A percentile compares a stretch with the other conserved stretches of the same genome.
Evolutionary conservation across 2,329 filamentous ascomycete genomes (phyloP).

Genomic region (Didymella lethalis): DNA sequence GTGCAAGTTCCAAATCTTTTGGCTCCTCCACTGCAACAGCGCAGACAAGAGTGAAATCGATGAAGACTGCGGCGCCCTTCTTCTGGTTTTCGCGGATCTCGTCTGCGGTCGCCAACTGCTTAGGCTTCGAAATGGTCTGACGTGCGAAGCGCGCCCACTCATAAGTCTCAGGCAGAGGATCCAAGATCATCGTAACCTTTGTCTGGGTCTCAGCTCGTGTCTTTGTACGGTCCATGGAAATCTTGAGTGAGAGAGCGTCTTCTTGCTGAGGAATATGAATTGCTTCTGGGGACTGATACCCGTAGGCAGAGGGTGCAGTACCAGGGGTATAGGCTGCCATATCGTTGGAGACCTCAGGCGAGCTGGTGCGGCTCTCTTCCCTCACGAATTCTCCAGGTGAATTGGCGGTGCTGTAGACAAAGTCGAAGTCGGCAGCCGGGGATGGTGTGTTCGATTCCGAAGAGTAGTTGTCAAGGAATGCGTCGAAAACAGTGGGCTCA

Average conservation of each 20-base stretch:
- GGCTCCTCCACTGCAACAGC: conserved; percentile 87
- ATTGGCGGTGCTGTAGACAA: conserved; percentile 45
- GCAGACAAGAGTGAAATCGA: conserved; percentile 70
- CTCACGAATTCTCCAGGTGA: conserved; percentile 42
- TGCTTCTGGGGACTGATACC: conserved; percentile 33
- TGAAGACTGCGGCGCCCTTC: conserved; percentile 58
- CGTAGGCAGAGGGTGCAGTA: conserved; percentile 16
- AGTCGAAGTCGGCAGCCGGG: conserved; percentile 35
- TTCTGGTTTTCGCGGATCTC: conserved; percentile 75
- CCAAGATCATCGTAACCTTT: conserved; percentile 81
- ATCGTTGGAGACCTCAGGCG: conserved; percentile 40
- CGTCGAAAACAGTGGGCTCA: conserved; percentile 26
- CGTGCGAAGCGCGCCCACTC: conserved; percentile 85
- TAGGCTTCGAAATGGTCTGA: conserved; percentile 93
- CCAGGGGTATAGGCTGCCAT: conserved; percentile 22
- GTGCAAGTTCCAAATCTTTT: conserved; percentile 70
- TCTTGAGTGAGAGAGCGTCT: conserved; percentile 31
- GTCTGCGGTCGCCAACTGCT: conserved; percentile 80
- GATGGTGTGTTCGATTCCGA: conserved; percentile 42
- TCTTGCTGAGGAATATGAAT: conserved; percentile 40
- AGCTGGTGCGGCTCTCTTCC: conserved; percentile 43
- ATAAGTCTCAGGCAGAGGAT: conserved; percentile 75
- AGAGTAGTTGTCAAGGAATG: conserved; percentile 33
- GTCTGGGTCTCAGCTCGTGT: conserved; percentile 98
- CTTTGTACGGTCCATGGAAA: conserved; percentile 61